A percentile compares a stretch with the other conserved stretches of the same genome.
Conservation (phyloP, 495 filamentous ascomycete species). For the Penicillium fimorum region DNA sequence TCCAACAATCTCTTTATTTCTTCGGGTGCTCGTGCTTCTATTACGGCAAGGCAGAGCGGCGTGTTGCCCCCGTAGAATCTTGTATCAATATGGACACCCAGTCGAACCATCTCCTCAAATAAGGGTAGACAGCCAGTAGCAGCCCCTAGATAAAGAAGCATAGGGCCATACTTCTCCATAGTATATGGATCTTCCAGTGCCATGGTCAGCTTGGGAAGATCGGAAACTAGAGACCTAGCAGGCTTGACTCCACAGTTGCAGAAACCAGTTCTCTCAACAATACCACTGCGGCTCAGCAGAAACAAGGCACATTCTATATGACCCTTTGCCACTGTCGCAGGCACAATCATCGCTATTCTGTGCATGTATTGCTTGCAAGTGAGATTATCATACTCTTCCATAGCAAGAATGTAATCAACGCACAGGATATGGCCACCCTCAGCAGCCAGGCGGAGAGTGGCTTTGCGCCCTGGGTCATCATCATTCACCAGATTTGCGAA, state of each 20-base stretch:
- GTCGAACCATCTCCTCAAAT: not conserved
- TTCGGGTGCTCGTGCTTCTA: not conserved
- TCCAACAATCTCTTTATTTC: not conserved
- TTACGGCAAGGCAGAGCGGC: not conserved
- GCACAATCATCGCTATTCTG: not conserved
- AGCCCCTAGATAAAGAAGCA: not conserved
- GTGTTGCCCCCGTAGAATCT: not conserved
- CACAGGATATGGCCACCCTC: not conserved
- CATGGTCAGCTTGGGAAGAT: not conserved
- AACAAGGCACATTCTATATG: not conserved
- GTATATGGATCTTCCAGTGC: not conserved
- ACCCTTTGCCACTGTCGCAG: not conserved
- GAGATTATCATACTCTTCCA: not conserved
- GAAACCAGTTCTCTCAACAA: not conserved
- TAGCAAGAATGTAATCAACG: not conserved
- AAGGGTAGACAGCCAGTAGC: not conserved
- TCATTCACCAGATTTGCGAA: not conserved
- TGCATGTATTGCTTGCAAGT: slow-evolving; percentile 1
- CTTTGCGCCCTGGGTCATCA: not conserved
- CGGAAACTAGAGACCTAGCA: not conserved
- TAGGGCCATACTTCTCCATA: not conserved
- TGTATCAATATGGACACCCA: not conserved
- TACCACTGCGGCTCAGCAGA: not conserved
- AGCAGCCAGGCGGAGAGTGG: not conserved
- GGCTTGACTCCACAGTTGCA: not conserved